These are phyloP conservation scores for Candida multigemmis DNA, from an alignment of 805 yeast species.

Conservation along the genomic window DNA sequence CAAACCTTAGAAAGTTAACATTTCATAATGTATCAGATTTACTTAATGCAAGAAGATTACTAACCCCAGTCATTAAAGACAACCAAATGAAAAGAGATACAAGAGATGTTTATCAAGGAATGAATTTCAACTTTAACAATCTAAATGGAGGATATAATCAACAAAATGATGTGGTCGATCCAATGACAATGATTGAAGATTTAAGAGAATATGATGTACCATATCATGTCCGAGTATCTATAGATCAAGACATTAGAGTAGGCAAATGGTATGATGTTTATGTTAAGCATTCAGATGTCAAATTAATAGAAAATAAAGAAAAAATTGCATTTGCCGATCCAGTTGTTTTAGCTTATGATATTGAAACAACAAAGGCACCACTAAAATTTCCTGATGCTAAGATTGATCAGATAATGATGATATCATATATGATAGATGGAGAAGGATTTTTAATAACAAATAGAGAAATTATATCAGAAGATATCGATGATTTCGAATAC, in stretches of 20 bases:
- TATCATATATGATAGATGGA: constrained; percentile 98
- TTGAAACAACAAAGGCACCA: constrained; percentile 95
- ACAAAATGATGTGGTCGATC: constrained; percentile 27
- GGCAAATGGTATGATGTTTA: constrained; percentile 93
- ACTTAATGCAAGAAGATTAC: constrained; percentile 58
- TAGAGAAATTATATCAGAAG: constrained; percentile 87
- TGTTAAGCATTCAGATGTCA: constrained; percentile 47
- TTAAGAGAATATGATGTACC: constrained; percentile 95
- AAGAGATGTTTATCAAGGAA: constrained; percentile 57
- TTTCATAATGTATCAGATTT: constrained; percentile 74
- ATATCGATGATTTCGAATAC: constrained; percentile 94
- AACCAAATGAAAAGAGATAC: constrained; percentile 56
- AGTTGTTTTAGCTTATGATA: constrained; percentile 92
- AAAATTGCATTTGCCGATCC: constrained; percentile 96
- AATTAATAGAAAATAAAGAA: constrained; percentile 52
- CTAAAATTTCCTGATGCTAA: constrained; percentile 90
- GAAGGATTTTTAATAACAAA: constrained; percentile 92
- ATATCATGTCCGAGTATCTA: constrained; percentile 91
- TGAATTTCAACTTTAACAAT: constrained; percentile 30
- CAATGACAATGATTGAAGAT: constrained; percentile 63
- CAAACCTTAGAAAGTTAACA: constrained; percentile 53
- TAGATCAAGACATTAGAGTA: constrained; percentile 77
- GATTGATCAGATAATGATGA: constrained; percentile 95
- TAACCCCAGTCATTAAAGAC: constrained; percentile 62
- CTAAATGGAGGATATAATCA: constrained; percentile 15